These are phyloP conservation scores for Oryza brachyantha DNA, from an alignment of 176 grass and related monocot genomes.

Conservation along the genomic window DNA sequence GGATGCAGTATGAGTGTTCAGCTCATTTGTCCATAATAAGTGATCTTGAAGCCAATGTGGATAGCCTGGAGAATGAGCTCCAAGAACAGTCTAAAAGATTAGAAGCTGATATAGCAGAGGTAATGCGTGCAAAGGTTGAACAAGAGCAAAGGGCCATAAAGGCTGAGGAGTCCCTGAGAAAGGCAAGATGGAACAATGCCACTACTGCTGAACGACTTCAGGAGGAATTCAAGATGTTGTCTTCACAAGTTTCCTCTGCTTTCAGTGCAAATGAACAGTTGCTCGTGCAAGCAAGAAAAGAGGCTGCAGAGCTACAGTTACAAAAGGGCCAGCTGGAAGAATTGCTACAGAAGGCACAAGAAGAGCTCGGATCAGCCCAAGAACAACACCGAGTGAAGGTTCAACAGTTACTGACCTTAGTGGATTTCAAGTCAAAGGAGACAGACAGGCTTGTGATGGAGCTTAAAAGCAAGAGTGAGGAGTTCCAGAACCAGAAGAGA, in stretches of 20 bases:
- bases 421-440: constrained; percentile 87
- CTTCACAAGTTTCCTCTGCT: constrained; percentile 73
- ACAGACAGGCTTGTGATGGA: constrained; percentile 55
- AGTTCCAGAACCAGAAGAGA: constrained; percentile 66
- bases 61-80: constrained; percentile 77
- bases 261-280: constrained; percentile 67
- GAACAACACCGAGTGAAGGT: constrained; percentile 59
- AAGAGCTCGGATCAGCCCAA: constrained; percentile 54
- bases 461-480: constrained; percentile 62
- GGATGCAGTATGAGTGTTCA: constrained; percentile 96
- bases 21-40: constrained; percentile 77
- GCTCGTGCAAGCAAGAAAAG: constrained; percentile 67
- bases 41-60: constrained; percentile 81
- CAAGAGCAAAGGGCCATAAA: constrained; percentile 80
- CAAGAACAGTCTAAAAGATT: constrained; percentile 62
- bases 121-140: constrained; percentile 62
- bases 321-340: constrained; percentile 78
- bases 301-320: constrained; percentile 61
- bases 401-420: constrained; percentile 68
- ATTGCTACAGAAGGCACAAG: constrained; percentile 57
- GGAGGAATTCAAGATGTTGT: constrained; percentile 70
- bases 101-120: constrained; percentile 64
- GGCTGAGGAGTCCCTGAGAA: constrained; percentile 75
- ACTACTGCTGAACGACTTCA: constrained; percentile 63
- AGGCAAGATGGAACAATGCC: constrained; percentile 66